A percentile compares a stretch with the other conserved stretches of the same genome.
phyloP scores from a whole-genome alignment of 208 protist species.

The Leishmania major region DNA sequence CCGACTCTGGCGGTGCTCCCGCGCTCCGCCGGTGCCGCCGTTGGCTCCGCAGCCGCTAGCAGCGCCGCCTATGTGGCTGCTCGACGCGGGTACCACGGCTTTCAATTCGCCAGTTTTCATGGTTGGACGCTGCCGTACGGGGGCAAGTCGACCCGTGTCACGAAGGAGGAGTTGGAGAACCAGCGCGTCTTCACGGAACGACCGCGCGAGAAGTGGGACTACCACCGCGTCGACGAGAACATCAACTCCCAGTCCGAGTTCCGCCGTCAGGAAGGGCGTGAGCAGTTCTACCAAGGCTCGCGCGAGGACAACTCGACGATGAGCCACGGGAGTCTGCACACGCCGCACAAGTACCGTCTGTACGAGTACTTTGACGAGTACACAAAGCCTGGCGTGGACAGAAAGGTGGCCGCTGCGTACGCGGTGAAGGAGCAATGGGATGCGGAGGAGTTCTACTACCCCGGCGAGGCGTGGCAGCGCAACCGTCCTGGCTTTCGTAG shows the following conservation, averaged over 20 bases:
- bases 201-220: conserved; percentile 81
- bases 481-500: conserved; percentile 88
- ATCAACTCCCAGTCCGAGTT: conserved; percentile 89
- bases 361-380: conserved; percentile 93
- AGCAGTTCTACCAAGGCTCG: conserved; percentile 72
- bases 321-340: conserved; percentile 72
- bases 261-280: conserved; percentile 60
- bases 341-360: conserved; percentile 78
- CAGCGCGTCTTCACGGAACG: conserved; percentile 70
- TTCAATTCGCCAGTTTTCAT: conserved; percentile 78
- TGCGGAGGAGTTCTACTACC: conserved; percentile 89
- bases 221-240: conserved; percentile 88
- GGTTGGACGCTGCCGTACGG: conserved; percentile 82
- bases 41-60: not conserved
- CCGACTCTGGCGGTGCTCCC: not conserved
- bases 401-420: conserved; percentile 72
- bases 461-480: conserved; percentile 82
- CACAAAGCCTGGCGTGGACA: conserved; percentile 80
- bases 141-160: conserved; percentile 47
- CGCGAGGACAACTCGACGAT: conserved; percentile 81
- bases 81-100: conserved; percentile 62
- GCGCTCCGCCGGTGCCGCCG: not conserved
- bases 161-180: conserved; percentile 77
- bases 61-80: not conserved
- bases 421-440: conserved; percentile 91